Percentiles rank a stretch among this genome's conserved stretches.
phyloP scores from a whole-genome alignment of 2,329 filamentous ascomycete species.

The Cladophialophora psammophila region DNA sequence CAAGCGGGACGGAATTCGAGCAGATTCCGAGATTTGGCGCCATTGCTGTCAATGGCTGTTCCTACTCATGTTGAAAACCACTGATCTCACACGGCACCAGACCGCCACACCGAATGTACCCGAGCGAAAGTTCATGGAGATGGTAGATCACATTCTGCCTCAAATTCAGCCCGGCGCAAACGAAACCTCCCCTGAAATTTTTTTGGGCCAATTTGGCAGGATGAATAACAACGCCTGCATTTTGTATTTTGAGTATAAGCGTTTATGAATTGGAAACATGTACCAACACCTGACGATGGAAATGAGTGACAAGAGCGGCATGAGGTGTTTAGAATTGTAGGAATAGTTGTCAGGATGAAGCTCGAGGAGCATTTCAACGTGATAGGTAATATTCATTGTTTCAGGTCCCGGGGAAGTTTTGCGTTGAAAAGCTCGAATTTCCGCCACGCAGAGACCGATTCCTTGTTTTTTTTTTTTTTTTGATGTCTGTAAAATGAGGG shows the following conservation, averaged over 20 bases:
- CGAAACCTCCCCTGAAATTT: background rate
- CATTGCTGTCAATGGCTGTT: background rate
- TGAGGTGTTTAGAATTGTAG: background rate
- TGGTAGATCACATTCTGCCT: background rate
- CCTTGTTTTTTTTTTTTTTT: too few relatives aligned
- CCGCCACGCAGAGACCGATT: too few relatives aligned
- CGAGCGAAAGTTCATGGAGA: background rate
- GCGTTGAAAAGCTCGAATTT: too few relatives aligned
- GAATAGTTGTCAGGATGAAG: background rate
- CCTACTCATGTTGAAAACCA: background rate
- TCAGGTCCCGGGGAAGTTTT: too few relatives aligned
- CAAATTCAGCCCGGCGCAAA: background rate
- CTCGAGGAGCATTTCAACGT: background rate
- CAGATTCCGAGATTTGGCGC: background rate
- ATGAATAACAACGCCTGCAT: background rate
- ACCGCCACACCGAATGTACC: background rate
- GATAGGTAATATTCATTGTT: too few relatives aligned
- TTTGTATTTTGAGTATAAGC: background rate
- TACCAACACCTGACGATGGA: conserved; percentile 7
- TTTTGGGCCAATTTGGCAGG: background rate
- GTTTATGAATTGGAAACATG: background rate
- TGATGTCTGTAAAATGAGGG: too few relatives aligned
- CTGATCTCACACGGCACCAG: background rate
- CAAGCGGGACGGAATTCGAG: background rate
- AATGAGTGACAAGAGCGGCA: background rate